phyloP scores from a whole-genome alignment of 495 filamentous ascomycete genomes.

The Parathielavia hyrcaniae region DNA sequence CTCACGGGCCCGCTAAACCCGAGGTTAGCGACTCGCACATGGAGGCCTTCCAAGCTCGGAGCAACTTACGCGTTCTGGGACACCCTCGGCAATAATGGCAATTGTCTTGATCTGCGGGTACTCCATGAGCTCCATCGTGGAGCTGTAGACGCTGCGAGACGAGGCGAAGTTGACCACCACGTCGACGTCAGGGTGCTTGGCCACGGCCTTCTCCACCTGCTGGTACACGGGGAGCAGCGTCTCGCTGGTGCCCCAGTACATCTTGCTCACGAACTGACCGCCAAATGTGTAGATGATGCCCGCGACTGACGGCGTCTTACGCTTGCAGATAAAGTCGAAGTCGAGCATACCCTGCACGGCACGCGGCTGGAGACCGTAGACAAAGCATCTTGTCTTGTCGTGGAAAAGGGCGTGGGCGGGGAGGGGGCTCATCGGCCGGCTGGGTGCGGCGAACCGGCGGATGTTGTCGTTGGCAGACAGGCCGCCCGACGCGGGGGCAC shows the following conservation, averaged over 20 bases:
- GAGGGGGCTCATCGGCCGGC: constrained; percentile 81
- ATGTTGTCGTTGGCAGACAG: constrained; percentile 95
- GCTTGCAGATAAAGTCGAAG: constrained; percentile 99
- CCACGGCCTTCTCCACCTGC: constrained; percentile 84
- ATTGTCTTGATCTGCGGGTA: constrained; percentile 95
- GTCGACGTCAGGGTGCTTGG: constrained; percentile 96
- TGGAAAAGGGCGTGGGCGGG: constrained; percentile 86
- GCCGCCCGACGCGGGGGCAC: constrained; percentile 30
- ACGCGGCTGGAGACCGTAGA: constrained; percentile 96
- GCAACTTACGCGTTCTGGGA: constrained; percentile 81
- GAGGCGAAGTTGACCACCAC: constrained; percentile 99
- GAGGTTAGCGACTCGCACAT: not conserved
- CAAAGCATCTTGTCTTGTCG: constrained; percentile 98
- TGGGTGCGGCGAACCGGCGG: constrained; percentile 88
- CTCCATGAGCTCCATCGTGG: constrained; percentile 97
- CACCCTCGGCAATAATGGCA: constrained; percentile 98
- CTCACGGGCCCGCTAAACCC: constrained; percentile 78
- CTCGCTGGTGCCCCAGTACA: constrained; percentile 99
- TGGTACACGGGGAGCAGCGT: constrained; percentile 98
- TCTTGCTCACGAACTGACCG: constrained; percentile 99
- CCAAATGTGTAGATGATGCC: constrained; percentile 99
- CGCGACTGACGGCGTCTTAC: constrained; percentile 88
- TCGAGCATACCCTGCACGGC: constrained; percentile 99
- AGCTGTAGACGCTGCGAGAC: constrained; percentile 94
- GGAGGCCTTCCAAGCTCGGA: not conserved